These are phyloP conservation scores for Coprinopsis sp. DNA, from an alignment of 768 basidiomycete genomes.

Conservation along the genomic window DNA sequence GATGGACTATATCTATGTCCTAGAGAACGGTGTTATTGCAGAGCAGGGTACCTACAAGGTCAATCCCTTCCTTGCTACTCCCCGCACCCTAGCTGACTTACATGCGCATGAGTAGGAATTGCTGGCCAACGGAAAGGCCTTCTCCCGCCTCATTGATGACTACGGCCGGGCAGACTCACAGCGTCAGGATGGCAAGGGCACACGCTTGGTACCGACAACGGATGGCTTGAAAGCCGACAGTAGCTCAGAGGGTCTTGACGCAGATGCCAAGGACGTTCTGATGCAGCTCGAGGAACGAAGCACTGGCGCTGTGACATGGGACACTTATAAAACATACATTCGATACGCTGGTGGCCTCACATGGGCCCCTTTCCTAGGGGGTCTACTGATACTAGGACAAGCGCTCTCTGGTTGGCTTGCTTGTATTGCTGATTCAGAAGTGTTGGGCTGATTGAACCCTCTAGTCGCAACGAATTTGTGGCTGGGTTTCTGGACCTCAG, in stretches of 20 bases:
- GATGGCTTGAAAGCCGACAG: slow-evolving; percentile 7
- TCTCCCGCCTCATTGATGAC: slow-evolving; percentile 52
- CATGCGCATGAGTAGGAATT: slow-evolving; percentile 31
- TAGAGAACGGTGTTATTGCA: slow-evolving; percentile 52
- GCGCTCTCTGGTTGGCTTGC: slow-evolving; percentile 40
- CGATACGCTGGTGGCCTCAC: slow-evolving; percentile 42
- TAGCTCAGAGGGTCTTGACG: slow-evolving; percentile 7
- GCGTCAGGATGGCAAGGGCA: neutral
- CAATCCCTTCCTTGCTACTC: slow-evolving; percentile 10
- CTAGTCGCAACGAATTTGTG: slow-evolving; percentile 62
- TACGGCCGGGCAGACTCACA: slow-evolving; percentile 39
- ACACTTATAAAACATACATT: slow-evolving; percentile 46
- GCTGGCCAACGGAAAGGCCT: slow-evolving; percentile 36
- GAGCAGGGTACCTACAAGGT: slow-evolving; percentile 62
- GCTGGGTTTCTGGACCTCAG: slow-evolving; percentile 68
- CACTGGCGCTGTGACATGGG: slow-evolving; percentile 49
- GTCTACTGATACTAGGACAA: slow-evolving; percentile 39
- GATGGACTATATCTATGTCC: slow-evolving; percentile 59
- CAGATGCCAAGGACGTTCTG: slow-evolving; percentile 21
- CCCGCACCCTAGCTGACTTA: slow-evolving; percentile 1
- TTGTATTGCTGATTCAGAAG: neutral
- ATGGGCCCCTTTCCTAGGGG: slow-evolving; percentile 41
- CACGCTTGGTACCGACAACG: no score
- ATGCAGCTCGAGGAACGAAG: slow-evolving; percentile 59
- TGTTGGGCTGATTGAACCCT: neutral